Conservation (phyloP, 2,329 filamentous ascomycete genomes). For the Verticillium alfalfae region DNA sequence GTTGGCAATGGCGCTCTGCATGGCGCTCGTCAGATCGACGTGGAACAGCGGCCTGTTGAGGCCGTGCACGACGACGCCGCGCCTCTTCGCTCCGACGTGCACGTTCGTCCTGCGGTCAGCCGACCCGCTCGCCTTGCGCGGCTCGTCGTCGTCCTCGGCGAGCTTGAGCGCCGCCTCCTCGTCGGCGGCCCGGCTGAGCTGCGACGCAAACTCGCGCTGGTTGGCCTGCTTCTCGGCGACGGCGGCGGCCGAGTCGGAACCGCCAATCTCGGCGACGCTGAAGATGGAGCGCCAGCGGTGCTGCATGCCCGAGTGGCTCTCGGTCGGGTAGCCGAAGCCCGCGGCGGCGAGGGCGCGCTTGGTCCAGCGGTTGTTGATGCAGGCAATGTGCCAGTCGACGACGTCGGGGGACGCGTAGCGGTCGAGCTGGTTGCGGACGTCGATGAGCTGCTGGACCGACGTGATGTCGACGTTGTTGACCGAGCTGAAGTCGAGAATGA, state of each 20-base stretch:
- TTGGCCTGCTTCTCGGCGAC: conserved; percentile 61
- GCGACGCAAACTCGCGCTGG: conserved; percentile 22
- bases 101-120: conserved; percentile 9
- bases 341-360: conserved; percentile 83
- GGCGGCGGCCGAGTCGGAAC: conserved; percentile 62
- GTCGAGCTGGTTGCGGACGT: conserved; percentile 91
- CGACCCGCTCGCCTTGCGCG: conserved; percentile 16
- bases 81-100: conserved; percentile 36
- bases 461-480: conserved; percentile 95
- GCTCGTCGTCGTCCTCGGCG: conserved; percentile 16
- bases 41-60: conserved; percentile 90
- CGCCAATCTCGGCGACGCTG: conserved; percentile 81
- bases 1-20: conserved; percentile 83
- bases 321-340: conserved; percentile 79
- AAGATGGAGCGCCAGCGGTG: conserved; percentile 91
- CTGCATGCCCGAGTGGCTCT: conserved; percentile 22
- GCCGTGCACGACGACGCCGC: conserved; percentile 69
- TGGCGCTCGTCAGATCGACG: conserved; percentile 80
- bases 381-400: conserved; percentile 96
- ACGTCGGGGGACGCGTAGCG: conserved; percentile 71
- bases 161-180: conserved; percentile 29
- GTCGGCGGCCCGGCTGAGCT: conserved; percentile 14
- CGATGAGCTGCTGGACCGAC: conserved; percentile 85
- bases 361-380: conserved; percentile 89
- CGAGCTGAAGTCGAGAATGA: conserved; percentile 88